These are phyloP conservation scores for Monosporascus sp. DNA, from an alignment of 2,329 filamentous ascomycete genomes.

Conservation along the genomic window DNA sequence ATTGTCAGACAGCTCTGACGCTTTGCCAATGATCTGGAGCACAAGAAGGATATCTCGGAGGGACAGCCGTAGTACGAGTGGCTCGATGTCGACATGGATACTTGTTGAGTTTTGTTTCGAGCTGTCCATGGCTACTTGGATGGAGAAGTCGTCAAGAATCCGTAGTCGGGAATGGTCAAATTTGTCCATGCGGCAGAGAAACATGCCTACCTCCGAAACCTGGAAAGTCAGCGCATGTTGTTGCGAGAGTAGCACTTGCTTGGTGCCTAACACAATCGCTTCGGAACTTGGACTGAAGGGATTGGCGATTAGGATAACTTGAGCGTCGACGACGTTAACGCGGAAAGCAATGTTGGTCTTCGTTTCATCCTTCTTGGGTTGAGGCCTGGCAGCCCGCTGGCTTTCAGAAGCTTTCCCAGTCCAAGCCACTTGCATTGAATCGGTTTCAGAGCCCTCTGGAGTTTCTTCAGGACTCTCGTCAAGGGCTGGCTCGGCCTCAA, in stretches of 20 bases:
- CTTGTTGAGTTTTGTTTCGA: conserved; percentile 60
- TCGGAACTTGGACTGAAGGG: conserved; percentile 86
- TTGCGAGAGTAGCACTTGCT: conserved; percentile 86
- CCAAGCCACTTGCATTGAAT: conserved; percentile 47
- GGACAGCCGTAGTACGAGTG: conserved; percentile 82
- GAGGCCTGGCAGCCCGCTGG: conserved; percentile 15
- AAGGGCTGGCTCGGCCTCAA: conserved; percentile 50
- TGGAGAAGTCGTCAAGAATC: conserved; percentile 93
- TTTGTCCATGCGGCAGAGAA: conserved; percentile 94
- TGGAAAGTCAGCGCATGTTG: conserved; percentile 93
- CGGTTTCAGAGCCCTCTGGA: conserved; percentile 53
- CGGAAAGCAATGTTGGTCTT: conserved; percentile 79
- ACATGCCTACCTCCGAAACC: conserved; percentile 94
- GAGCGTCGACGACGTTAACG: conserved; percentile 91
- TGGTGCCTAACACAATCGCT: conserved; percentile 89
- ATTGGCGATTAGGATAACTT: conserved; percentile 94
- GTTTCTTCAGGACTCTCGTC: conserved; percentile 51
- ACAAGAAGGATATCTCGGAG: conserved; percentile 91
- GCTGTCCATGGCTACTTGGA: conserved; percentile 81
- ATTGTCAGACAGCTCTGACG: conserved; percentile 75
- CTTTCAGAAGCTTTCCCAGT: conserved; percentile 30
- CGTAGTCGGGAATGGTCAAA: conserved; percentile 87
- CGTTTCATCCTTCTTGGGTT: conserved; percentile 27
- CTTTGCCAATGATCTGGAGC: conserved; percentile 85
- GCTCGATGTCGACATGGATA: conserved; percentile 84